These are phyloP conservation scores for Xerocomus minutiporus DNA, from an alignment of 1,284 basidiomycete species.

Conservation along the genomic window DNA sequence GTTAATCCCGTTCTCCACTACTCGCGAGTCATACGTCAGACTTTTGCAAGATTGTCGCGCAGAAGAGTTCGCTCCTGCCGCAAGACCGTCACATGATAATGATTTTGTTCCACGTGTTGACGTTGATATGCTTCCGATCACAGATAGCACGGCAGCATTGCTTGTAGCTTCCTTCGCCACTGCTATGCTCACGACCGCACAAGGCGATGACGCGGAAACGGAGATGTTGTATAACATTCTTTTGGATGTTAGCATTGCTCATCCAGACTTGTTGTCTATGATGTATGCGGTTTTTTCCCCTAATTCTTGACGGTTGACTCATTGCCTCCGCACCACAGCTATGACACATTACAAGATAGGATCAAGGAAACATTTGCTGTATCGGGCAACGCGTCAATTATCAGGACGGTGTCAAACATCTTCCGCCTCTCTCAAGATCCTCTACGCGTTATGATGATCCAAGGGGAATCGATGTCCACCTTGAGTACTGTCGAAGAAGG, in stretches of 20 bases:
- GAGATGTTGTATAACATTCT: slow-evolving; percentile 77
- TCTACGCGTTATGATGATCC: slow-evolving; percentile 36
- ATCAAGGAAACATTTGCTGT: slow-evolving; percentile 74
- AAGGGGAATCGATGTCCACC: slow-evolving; percentile 57
- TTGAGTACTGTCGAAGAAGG: slow-evolving; percentile 59
- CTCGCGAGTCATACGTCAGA: slow-evolving; percentile 48
- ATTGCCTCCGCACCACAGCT: slow-evolving; percentile 42
- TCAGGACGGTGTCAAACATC: slow-evolving; percentile 68
- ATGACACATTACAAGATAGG: slow-evolving; percentile 74
- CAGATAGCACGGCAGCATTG: slow-evolving; percentile 65
- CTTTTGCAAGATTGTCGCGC: slow-evolving; percentile 62
- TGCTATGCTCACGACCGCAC: slow-evolving; percentile 73
- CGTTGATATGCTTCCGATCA: slow-evolving; percentile 56
- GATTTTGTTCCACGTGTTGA: slow-evolving; percentile 52
- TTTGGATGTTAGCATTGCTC: slow-evolving; percentile 65
- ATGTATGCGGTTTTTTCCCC: slow-evolving; percentile 48
- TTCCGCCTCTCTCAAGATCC: slow-evolving; percentile 66
- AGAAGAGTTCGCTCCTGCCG: slow-evolving; percentile 41
- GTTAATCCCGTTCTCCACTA: slow-evolving; percentile 67
- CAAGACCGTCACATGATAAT: slow-evolving; percentile 42
- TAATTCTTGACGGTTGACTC: slow-evolving; percentile 6
- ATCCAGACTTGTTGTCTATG: slow-evolving; percentile 73
- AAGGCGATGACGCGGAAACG: slow-evolving; percentile 77
- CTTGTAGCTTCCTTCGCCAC: slow-evolving; percentile 73
- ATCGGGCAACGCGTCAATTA: slow-evolving; percentile 68